Conservation (phyloP, 164 flowering plant genomes). For the Stephania cephalantha region DNA sequence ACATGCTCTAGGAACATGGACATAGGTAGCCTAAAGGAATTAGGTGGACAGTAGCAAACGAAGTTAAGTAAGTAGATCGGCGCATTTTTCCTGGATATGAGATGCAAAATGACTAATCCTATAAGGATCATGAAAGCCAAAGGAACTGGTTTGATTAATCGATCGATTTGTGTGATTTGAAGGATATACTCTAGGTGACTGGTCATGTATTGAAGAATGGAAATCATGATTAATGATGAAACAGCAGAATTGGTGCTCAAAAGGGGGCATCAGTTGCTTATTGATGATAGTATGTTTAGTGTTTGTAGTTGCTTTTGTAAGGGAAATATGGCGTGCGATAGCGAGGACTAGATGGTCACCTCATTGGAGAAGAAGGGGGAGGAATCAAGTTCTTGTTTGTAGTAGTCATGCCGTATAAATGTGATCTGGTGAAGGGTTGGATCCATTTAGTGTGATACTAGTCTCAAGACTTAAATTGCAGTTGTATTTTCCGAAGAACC, state of each 20-base stretch:
- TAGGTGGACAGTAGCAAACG: conserved; percentile 24
- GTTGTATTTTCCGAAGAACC: background rate
- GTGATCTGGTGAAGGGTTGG: too few species aligned
- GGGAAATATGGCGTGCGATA: background rate
- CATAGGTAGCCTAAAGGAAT: conserved; percentile 19
- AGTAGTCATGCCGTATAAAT: too few species aligned
- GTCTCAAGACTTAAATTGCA: background rate
- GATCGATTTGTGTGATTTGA: background rate
- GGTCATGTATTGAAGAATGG: background rate
- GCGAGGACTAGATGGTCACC: too few species aligned
- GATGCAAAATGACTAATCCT: background rate
- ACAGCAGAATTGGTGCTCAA: background rate
- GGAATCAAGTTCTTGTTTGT: too few species aligned
- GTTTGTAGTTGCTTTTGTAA: background rate
- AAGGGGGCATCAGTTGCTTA: background rate
- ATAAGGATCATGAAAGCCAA: background rate
- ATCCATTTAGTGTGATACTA: background rate
- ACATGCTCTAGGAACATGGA: conserved; percentile 22
- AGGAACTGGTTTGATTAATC: background rate
- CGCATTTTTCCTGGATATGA: background rate
- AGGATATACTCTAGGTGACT: background rate
- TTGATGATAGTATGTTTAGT: background rate
- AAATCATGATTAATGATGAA: background rate
- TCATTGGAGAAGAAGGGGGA: background rate
- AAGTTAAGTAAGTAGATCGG: conserved; percentile 24